Percentiles rank a stretch among this genome's conserved stretches.
phyloP scores from a whole-genome alignment of 2,329 filamentous ascomycete species.

The Pestalotiopsis sp. region DNA sequence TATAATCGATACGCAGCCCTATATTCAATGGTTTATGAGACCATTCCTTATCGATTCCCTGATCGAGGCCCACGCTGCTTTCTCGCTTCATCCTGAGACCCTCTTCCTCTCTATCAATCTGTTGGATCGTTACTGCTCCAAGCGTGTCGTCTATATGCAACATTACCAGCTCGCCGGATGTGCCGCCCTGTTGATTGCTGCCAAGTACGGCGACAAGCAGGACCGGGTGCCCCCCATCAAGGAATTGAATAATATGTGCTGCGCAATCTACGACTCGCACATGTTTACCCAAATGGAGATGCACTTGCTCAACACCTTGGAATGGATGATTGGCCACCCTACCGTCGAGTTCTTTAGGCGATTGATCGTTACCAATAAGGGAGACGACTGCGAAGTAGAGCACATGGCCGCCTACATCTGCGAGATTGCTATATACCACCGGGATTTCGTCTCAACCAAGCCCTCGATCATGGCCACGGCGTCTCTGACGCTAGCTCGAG shows the following conservation, averaged over 20 bases:
- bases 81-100: conserved; percentile 90
- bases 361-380: too few species aligned
- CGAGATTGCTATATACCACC: conserved; percentile 94
- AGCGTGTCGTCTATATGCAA: conserved; percentile 96
- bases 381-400: too few species aligned
- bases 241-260: conserved; percentile 99
- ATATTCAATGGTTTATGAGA: conserved; percentile 44
- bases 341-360: too few species aligned
- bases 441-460: conserved; percentile 91
- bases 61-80: conserved; percentile 93
- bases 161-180: conserved; percentile 98
- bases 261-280: conserved; percentile 94
- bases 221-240: conserved; percentile 96
- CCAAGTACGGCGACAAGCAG: conserved; percentile 99
- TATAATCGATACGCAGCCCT: too few species aligned
- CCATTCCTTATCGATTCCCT: conserved; percentile 98
- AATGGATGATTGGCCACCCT: too few species aligned
- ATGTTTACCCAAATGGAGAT: conserved; percentile 99
- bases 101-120: conserved; percentile 84
- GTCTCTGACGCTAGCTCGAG: conserved; percentile 81
- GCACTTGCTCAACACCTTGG: conserved; percentile 96
- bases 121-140: conserved; percentile 64
- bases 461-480: conserved; percentile 89
- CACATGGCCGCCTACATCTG: too few species aligned
- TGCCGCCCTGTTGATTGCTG: conserved; percentile 90